These are phyloP conservation scores for Ramularia collo-cygni DNA, from an alignment of 2,329 filamentous ascomycete genomes.

Conservation along the genomic window DNA sequence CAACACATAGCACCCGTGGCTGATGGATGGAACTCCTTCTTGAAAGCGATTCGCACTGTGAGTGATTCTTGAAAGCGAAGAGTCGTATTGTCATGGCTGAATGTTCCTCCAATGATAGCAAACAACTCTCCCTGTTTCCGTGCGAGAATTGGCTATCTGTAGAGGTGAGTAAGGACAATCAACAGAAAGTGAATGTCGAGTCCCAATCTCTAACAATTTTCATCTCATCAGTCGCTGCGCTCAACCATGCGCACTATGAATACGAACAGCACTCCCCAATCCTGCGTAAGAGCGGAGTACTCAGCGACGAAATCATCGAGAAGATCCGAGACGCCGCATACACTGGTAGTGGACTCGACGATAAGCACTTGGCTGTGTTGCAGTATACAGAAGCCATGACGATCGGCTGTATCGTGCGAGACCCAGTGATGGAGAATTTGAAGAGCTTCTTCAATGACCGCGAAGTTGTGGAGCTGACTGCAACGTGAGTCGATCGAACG, in stretches of 20 bases:
- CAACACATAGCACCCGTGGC: conserved; percentile 46
- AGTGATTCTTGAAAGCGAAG: too few relatives aligned
- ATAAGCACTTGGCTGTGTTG: conserved; percentile 61
- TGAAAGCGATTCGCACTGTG: conserved; percentile 47
- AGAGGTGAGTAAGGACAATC: conserved; percentile 37
- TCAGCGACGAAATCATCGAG: conserved; percentile 42
- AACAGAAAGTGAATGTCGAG: too few relatives aligned
- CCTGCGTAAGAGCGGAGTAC: conserved; percentile 58
- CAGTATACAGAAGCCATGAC: conserved; percentile 82
- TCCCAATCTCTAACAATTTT: too few relatives aligned
- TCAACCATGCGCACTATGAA: conserved; percentile 80
- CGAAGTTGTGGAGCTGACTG: conserved; percentile 75
- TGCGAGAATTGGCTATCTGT: conserved; percentile 74
- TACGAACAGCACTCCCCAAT: conserved; percentile 70
- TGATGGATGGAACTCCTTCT: conserved; percentile 53
- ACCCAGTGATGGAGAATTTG: conserved; percentile 60
- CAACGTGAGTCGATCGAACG: conserved; percentile 47
- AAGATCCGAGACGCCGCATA: conserved; percentile 38
- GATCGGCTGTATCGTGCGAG: conserved; percentile 59
- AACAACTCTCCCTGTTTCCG: conserved; percentile 42
- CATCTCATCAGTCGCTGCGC: conserved; percentile 50
- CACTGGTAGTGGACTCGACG: conserved; percentile 42
- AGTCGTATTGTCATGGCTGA: too few relatives aligned
- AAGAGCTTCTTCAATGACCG: conserved; percentile 57
- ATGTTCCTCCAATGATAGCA: conserved; percentile 10